Conservation (phyloP, 805 yeast species). For the Kodamaea hsintzibuensis region DNA sequence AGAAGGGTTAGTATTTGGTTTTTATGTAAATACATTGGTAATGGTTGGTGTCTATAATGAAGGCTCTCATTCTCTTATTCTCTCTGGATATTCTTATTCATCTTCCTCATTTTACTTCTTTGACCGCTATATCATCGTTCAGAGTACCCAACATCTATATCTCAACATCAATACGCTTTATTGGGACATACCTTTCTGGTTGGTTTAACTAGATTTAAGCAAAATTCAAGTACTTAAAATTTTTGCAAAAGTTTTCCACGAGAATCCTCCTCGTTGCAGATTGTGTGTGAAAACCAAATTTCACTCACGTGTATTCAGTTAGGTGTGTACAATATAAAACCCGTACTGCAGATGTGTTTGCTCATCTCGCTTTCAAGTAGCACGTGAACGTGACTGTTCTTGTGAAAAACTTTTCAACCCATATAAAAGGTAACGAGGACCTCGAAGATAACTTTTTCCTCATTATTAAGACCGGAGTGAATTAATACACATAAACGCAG, state of each 20-base stretch:
- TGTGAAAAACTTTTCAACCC: slow-evolving; percentile 5
- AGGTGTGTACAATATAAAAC: not conserved
- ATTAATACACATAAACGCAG: slow-evolving; percentile 63
- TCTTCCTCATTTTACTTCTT: slow-evolving; percentile 12
- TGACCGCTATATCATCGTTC: not conserved
- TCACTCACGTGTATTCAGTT: not conserved
- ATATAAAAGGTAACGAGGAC: slow-evolving; percentile 1
- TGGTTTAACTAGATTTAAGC: slow-evolving; percentile 1
- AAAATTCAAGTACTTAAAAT: slow-evolving; percentile 2
- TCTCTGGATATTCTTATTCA: not conserved
- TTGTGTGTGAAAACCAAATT: slow-evolving; percentile 2
- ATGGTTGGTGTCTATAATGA: not conserved
- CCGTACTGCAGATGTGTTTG: not conserved
- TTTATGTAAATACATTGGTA: too few relatives aligned
- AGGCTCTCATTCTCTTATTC: not conserved
- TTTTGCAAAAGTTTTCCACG: slow-evolving; percentile 11
- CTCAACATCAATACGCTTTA: slow-evolving; percentile 11
- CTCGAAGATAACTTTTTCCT: not conserved
- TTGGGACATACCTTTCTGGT: slow-evolving; percentile 11
- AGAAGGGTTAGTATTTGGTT: slow-evolving; percentile 33
- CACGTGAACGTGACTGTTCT: slow-evolving; percentile 8
- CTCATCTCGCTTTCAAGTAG: too few relatives aligned
- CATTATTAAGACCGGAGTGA: slow-evolving; percentile 88
- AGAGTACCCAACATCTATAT: not conserved
- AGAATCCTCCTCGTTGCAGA: slow-evolving; percentile 1